These are phyloP conservation scores for Amauroascus verrucosus DNA, from an alignment of 2,329 filamentous ascomycete genomes.

Conservation along the genomic window DNA sequence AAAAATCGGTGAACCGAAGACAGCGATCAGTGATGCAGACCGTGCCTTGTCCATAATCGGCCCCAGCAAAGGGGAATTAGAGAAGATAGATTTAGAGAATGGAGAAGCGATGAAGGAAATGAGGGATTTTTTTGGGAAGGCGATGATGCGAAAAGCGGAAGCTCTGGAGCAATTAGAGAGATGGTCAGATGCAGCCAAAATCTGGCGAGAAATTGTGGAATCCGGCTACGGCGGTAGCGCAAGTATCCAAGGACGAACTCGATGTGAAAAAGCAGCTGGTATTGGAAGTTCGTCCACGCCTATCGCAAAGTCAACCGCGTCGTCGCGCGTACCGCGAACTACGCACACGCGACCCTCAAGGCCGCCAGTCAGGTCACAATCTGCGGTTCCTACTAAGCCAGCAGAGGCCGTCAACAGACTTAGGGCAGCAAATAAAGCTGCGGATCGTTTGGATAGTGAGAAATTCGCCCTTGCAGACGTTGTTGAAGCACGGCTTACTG, in stretches of 20 bases:
- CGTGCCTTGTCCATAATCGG: slow-evolving; percentile 71
- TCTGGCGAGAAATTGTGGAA: slow-evolving; percentile 77
- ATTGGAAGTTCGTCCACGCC: slow-evolving; percentile 46
- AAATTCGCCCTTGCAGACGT: slow-evolving; percentile 80
- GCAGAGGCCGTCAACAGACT: slow-evolving; percentile 73
- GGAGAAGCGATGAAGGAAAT: slow-evolving; percentile 67
- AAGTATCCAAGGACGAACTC: slow-evolving; percentile 72
- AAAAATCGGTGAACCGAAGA: slow-evolving; percentile 85
- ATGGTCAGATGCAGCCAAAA: slow-evolving; percentile 70
- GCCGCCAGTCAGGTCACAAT: slow-evolving; percentile 23
- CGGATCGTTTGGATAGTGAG: slow-evolving; percentile 80
- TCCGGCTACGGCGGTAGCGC: slow-evolving; percentile 74
- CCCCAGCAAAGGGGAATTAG: slow-evolving; percentile 63
- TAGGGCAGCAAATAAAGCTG: slow-evolving; percentile 72
- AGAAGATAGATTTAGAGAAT: slow-evolving; percentile 60
- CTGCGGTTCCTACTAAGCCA: slow-evolving; percentile 33
- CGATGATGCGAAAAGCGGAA: slow-evolving; percentile 87
- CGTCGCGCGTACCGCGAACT: slow-evolving; percentile 19
- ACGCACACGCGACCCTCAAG: slow-evolving; percentile 22
- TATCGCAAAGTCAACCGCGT: slow-evolving; percentile 38
- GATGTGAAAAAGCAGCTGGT: slow-evolving; percentile 79
- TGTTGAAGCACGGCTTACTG: slow-evolving; percentile 66
- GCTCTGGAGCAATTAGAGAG: slow-evolving; percentile 91
- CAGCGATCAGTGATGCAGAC: slow-evolving; percentile 76
- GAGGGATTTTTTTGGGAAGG: slow-evolving; percentile 88